These are phyloP conservation scores for Thinopyrum elongatum DNA, from an alignment of 176 grass and related monocot species.

Conservation along the genomic window DNA sequence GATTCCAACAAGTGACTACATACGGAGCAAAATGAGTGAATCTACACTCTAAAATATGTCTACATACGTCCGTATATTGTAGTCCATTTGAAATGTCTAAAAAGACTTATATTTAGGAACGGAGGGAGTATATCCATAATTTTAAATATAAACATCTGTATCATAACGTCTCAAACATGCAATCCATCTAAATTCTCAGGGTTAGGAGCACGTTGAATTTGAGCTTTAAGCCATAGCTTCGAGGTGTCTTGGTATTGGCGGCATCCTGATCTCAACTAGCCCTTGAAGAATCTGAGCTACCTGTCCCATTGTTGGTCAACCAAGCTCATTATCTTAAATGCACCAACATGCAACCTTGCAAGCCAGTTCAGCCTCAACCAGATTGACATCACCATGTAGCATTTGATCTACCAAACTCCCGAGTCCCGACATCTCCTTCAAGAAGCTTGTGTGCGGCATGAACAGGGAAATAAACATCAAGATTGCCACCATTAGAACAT, in stretches of 20 bases:
- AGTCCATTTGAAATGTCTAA: no score
- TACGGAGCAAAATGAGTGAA: no score
- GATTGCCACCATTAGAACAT: no score
- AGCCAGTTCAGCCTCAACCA: constrained; percentile 13
- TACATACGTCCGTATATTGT: no score
- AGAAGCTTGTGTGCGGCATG: no score
- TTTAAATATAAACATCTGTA: neutral
- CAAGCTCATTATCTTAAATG: constrained; percentile 34
- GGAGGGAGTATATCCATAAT: neutral
- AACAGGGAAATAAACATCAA: no score
- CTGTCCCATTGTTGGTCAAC: constrained; percentile 42
- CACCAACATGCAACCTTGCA: constrained; percentile 49
- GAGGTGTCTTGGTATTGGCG: constrained; percentile 27
- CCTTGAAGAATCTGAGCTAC: constrained; percentile 37
- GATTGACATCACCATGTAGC: constrained; percentile 14
- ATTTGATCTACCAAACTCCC: constrained; percentile 22
- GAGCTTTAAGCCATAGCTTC: neutral
- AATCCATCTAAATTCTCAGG: neutral
- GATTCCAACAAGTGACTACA: no score
- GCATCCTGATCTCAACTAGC: constrained; percentile 12
- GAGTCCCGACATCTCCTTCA: no score
- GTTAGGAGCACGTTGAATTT: neutral
- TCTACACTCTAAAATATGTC: no score
- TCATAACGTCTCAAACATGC: neutral
- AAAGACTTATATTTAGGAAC: no score